Evolutionary conservation across 2,329 filamentous ascomycete species (phyloP).

Genomic region (Diaporthe sp.): DNA sequence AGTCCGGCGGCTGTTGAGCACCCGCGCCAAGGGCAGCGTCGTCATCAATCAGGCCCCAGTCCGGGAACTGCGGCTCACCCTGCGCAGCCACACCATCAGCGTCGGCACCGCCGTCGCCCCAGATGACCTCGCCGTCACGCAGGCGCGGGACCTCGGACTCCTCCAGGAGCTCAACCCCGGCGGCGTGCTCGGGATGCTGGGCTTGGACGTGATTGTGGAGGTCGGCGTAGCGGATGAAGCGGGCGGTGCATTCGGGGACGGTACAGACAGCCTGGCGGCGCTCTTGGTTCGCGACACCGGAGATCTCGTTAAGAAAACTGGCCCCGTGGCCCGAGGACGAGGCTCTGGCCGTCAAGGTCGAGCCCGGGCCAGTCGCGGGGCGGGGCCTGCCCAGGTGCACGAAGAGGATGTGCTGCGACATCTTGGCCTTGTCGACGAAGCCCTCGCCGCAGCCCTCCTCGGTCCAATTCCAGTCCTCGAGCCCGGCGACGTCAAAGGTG

Average conservation of each 20-base stretch:
- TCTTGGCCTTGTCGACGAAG: conserved; percentile 82
- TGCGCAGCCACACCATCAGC: background rate
- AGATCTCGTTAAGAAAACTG: conserved; percentile 59
- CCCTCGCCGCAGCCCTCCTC: conserved; percentile 79
- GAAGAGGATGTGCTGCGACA: conserved; percentile 88
- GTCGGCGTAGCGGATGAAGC: conserved; percentile 66
- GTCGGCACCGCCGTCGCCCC: background rate
- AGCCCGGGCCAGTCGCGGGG: conserved; percentile 47
- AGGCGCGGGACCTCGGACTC: conserved; percentile 36
- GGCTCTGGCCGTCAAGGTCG: background rate
- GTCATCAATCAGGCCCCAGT: conserved; percentile 32
- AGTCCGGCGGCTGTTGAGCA: conserved; percentile 28
- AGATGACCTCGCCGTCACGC: conserved; percentile 25
- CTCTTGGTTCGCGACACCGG: conserved; percentile 56
- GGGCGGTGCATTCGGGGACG: conserved; percentile 56
- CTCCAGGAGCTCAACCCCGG: conserved; percentile 14
- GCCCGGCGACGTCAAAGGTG: conserved; percentile 66
- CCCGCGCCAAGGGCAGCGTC: background rate
- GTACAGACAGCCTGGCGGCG: conserved; percentile 60
- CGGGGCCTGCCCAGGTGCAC: conserved; percentile 78
- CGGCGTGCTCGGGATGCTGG: conserved; percentile 45
- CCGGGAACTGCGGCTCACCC: conserved; percentile 38
- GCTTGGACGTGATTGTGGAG: conserved; percentile 60
- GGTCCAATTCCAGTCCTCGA: conserved; percentile 73
- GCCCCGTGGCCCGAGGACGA: background rate